Conservation (phyloP, 306 rosid species). For the Prunus mume region DNA sequence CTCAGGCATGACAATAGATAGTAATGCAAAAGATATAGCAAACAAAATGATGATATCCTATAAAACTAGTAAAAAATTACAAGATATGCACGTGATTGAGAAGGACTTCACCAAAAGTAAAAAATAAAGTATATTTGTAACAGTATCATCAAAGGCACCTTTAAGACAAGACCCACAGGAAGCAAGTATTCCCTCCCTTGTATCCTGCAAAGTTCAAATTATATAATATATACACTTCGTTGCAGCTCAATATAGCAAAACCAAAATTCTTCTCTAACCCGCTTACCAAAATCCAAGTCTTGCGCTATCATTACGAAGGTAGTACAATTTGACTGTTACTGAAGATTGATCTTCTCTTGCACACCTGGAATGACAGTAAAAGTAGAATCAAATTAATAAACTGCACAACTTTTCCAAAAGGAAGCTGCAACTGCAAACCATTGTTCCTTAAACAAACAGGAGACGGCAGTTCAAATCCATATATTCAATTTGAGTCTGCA, state of each 20-base stretch:
- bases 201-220: slow-evolving; percentile 54
- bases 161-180: slow-evolving; percentile 84
- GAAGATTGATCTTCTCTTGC: slow-evolving; percentile 83
- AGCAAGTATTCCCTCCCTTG: slow-evolving; percentile 85
- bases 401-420: not conserved
- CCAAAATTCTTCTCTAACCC: slow-evolving; percentile 14
- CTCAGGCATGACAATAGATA: not conserved
- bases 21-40: not conserved
- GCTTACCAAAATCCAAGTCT: slow-evolving; percentile 92
- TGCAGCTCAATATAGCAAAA: slow-evolving; percentile 21
- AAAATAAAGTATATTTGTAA: not conserved
- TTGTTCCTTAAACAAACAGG: not conserved
- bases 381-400: not conserved
- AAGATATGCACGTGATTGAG: not conserved
- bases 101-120: not conserved
- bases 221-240: not conserved
- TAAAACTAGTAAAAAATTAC: not conserved
- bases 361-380: slow-evolving; percentile 46
- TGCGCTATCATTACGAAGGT: slow-evolving; percentile 87
- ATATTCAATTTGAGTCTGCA: not conserved
- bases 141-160: slow-evolving; percentile 41
- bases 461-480: too few species aligned
- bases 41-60: not conserved
- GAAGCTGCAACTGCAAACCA: not conserved
- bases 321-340: slow-evolving; percentile 65